These are phyloP conservation scores for Saturnispora quitensis DNA, from an alignment of 805 yeast species.

Conservation along the genomic window DNA sequence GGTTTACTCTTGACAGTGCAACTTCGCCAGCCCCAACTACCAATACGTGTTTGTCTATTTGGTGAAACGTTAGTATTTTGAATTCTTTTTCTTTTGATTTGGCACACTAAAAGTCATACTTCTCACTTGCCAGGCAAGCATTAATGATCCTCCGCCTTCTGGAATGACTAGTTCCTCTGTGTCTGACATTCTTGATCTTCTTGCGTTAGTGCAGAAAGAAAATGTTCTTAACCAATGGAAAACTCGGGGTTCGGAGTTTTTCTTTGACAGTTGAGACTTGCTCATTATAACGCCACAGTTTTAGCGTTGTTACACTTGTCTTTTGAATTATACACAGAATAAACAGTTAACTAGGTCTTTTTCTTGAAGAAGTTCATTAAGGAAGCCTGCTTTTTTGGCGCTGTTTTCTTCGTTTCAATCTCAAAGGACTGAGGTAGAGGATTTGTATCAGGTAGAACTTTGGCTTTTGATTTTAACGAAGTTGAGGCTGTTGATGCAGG, in stretches of 20 bases:
- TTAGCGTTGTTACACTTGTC: neutral
- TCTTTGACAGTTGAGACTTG: neutral
- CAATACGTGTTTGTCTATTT: constrained; percentile 45
- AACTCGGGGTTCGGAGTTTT: neutral
- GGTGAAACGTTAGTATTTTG: neutral
- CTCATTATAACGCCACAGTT: neutral
- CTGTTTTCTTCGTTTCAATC: neutral
- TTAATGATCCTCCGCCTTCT: constrained; percentile 43
- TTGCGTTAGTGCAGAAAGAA: neutral
- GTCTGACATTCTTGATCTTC: neutral
- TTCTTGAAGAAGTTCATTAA: constrained; percentile 28
- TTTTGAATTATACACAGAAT: neutral
- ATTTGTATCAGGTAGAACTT: constrained; percentile 4
- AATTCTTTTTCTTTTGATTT: neutral
- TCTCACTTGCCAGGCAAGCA: constrained; percentile 68
- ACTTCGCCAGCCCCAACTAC: constrained; percentile 77
- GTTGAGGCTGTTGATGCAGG: neutral
- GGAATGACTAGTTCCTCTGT: constrained; percentile 9
- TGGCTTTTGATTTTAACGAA: neutral
- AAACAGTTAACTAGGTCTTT: constrained; percentile 7
- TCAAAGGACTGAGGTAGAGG: constrained; percentile 1
- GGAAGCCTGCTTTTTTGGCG: constrained; percentile 20
- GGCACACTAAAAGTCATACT: constrained; percentile 28
- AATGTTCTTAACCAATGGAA: neutral
- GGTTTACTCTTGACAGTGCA: constrained; percentile 60